Conservation (phyloP, 1,284 basidiomycete genomes). For the Ustilago crameri region DNA sequence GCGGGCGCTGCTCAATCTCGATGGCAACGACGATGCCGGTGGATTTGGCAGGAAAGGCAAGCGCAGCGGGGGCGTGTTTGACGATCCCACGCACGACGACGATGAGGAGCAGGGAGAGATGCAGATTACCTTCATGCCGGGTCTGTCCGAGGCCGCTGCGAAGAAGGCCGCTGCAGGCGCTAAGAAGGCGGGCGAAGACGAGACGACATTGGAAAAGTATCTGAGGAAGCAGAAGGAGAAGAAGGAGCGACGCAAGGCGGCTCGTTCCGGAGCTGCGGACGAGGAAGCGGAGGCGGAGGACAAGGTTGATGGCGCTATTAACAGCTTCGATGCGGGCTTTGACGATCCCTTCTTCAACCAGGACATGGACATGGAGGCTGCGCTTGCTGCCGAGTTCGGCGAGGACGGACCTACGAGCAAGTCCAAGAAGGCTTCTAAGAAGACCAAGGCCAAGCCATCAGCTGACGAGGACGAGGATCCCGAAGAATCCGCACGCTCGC, state of each 20-base stretch:
- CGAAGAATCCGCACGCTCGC: conserved; percentile 26
- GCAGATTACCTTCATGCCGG: conserved; percentile 67
- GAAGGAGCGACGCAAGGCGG: conserved; percentile 57
- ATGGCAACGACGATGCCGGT: conserved; percentile 22
- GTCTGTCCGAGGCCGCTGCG: conserved; percentile 56
- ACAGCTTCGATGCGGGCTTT: conserved; percentile 38
- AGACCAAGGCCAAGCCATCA: conserved; percentile 6
- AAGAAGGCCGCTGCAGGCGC: conserved; percentile 34
- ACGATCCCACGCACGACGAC: conserved; percentile 47
- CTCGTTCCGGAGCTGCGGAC: conserved; percentile 15
- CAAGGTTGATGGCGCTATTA: conserved; percentile 18
- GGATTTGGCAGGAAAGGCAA: conserved; percentile 42
- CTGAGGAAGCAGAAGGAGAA: conserved; percentile 65
- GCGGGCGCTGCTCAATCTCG: conserved; percentile 59
- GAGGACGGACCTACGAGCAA: conserved; percentile 67
- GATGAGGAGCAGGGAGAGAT: conserved; percentile 50
- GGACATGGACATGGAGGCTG: conserved; percentile 62
- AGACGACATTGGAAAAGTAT: conserved; percentile 67
- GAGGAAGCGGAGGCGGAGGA: conserved; percentile 17
- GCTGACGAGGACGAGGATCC: conserved; percentile 11
- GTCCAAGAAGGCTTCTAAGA: conserved; percentile 17
- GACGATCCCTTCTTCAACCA: conserved; percentile 74
- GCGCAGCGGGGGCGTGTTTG: conserved; percentile 46
- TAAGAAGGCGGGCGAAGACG: conserved; percentile 46
- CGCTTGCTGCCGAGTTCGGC: conserved; percentile 67